Evolutionary conservation across 2,329 filamentous ascomycete genomes (phyloP).

Genomic region (Cytospora piceicola): DNA sequence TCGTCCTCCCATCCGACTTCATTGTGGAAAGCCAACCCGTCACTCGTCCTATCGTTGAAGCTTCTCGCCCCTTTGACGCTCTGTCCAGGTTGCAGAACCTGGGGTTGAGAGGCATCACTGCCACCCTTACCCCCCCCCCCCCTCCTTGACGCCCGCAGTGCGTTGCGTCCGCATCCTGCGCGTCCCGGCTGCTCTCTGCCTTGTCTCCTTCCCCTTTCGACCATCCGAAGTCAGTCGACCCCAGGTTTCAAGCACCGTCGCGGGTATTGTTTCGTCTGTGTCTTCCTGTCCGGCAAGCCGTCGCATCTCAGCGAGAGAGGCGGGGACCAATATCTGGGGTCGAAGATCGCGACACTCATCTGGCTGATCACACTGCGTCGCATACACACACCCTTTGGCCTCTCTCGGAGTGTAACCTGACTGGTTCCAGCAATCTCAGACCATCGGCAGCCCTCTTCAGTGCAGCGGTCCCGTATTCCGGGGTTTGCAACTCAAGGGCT

Average conservation of each 20-base stretch:
- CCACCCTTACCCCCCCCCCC: neutral
- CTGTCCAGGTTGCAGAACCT: neutral
- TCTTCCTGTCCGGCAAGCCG: neutral
- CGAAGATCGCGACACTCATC: neutral
- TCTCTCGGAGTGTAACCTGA: neutral
- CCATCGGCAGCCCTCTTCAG: neutral
- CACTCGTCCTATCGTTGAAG: neutral
- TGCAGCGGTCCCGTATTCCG: neutral
- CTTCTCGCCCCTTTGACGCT: neutral
- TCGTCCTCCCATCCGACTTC: neutral
- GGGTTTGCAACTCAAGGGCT: neutral
- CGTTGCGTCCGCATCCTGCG: neutral
- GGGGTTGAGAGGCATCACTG: neutral
- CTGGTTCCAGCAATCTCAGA: neutral
- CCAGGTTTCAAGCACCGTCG: neutral
- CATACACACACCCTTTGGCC: neutral
- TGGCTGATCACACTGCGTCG: slow-evolving; percentile 4
- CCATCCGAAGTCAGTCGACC: neutral
- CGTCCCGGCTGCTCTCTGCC: neutral
- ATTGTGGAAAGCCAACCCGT: neutral
- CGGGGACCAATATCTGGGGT: neutral
- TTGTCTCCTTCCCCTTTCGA: slow-evolving; percentile 4
- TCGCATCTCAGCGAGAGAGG: neutral
- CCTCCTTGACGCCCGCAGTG: neutral
- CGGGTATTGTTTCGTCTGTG: neutral